phyloP scores from a whole-genome alignment of 1,139 yeast genomes.

The Pichia sorboxylosa region DNA sequence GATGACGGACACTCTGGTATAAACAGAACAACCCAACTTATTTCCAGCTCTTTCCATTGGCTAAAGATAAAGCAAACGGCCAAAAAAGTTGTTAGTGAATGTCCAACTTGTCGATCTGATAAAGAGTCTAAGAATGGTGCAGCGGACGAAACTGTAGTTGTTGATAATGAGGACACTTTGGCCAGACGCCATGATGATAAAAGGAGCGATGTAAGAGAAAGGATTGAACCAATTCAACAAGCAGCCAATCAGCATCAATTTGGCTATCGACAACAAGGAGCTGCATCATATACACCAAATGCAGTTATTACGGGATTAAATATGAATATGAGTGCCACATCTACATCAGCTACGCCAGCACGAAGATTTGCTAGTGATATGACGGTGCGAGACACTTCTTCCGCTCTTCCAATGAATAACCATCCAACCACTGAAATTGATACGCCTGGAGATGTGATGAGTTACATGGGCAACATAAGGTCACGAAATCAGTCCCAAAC shows the following conservation, averaged over 20 bases:
- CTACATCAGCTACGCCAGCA: neutral
- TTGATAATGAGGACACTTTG: neutral
- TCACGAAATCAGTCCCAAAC: neutral
- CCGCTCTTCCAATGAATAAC: neutral
- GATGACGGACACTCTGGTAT: conserved; percentile 52
- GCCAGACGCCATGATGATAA: too few relatives aligned
- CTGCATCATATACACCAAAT: too few relatives aligned
- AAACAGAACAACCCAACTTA: conserved; percentile 68
- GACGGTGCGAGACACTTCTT: neutral
- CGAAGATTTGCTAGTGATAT: neutral
- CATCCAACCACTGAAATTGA: conserved; percentile 1
- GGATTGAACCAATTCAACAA: too few relatives aligned
- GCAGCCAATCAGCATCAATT: too few relatives aligned
- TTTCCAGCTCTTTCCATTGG: conserved; percentile 84
- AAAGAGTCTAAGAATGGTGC: neutral
- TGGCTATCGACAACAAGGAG: too few relatives aligned
- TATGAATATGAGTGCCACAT: too few relatives aligned
- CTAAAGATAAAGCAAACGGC: conserved; percentile 82
- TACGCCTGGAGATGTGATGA: conserved; percentile 5
- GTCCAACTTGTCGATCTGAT: conserved; percentile 59
- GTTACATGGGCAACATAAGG: conserved; percentile 1
- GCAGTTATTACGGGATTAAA: too few relatives aligned
- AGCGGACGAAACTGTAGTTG: neutral
- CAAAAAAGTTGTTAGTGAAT: conserved; percentile 63
- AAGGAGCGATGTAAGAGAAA: too few relatives aligned